Evolutionary conservation across 768 basidiomycete genomes (phyloP), one percentile per base, ranked within the genome.

Genomic region (Leucocoprinus birnbaumii): DNA sequence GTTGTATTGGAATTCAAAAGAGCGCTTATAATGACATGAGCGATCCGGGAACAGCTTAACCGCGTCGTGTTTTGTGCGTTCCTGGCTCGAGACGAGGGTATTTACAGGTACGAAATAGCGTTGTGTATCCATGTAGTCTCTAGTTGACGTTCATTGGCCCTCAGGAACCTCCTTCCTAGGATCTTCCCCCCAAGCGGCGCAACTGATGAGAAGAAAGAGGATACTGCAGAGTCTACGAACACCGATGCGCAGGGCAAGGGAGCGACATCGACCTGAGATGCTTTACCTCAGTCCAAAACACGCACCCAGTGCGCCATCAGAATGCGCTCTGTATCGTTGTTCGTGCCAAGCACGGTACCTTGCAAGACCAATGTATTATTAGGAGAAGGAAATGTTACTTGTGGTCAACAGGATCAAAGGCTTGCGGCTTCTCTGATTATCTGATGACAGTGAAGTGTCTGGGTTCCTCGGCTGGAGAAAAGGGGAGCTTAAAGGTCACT

Each of bases 31-130:
- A 31, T 37, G 9, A 3, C 16, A 13, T 40, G 4, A 49, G 11
- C 5, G 1, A 40, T 51, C 25, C 24, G 14, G n/a, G 13, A 40
- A 24, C 7, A 85, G 82, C 67, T 92, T n/a, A 84, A 89, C 37
- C 80, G 84, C 42, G 74, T 89, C 16, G 78, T 92, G 5, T 91
- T 93, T 59, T 84, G 87, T 7, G 85, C 89, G 22, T 91, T 85
- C 77, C 82, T 76, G 41, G 73, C 85, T 59, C 75, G 70, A 50
- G 90, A 93, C 62, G 80, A 75, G 57, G 68, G 68, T 1, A 79
- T 84, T 1, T 92, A 89, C 57, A 72, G 82, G 89, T 91, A 62
- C 56, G 84, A 77, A 31, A 13, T 9, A 16, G 14, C 21, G 41
- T 21, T 18, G 14, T 41, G 26, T n/a, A 31, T 44, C 19, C 18